Evolutionary conservation across 2,329 filamentous ascomycete genomes (phyloP), one percentile per base, ranked within the genome.

Genomic region (Paraphoma chrysanthemicola): DNA sequence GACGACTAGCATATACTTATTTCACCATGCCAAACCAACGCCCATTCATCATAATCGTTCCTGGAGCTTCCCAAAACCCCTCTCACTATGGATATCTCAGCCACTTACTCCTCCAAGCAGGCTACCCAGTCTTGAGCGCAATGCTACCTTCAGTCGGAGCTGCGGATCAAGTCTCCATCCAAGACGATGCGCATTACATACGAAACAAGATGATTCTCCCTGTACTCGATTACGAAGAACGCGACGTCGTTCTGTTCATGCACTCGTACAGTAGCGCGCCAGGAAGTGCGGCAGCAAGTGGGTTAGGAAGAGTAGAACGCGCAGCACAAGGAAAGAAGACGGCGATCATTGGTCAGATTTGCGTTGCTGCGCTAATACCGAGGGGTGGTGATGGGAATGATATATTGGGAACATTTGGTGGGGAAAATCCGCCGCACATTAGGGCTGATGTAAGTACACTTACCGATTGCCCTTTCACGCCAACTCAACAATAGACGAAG

Each of bases 41-140:
- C 49, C 71, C 72, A 6, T 67, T 68, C n/a, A 64, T 77, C 44
- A 62, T 76, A 43, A 65, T 76, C 16, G 53, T 76, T 14, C 72
- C 72, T 4, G 74, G 73, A 3, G 72, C 64, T 14, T 74, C 70
- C 48, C 73, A 75, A 50, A 64, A 59, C 10, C 72, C 72, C 23
- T 54, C 62, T 16, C 63, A 60, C 44, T 75, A 70, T 53, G 67
- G 62, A 14, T 60, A 59, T n/a, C 58, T 75, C 12, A 56, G 53
- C 18, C 59, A 55, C 45, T 62, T 68, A 8, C 66, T 76, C 18
- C 57, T 63, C 18, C 53, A 44, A 6, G 55, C 64, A 10, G 71
- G 65, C 17, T 74, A 74, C 50, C 58, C 64, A 4, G 53, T 53
- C 23, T 51, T 64, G 6, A 58, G 62, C 14, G 54, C 70, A 10